Evolutionary conservation across 495 filamentous ascomycete species (phyloP), one percentile per base, ranked within the genome.

Genomic region (Cercophora samala): DNA sequence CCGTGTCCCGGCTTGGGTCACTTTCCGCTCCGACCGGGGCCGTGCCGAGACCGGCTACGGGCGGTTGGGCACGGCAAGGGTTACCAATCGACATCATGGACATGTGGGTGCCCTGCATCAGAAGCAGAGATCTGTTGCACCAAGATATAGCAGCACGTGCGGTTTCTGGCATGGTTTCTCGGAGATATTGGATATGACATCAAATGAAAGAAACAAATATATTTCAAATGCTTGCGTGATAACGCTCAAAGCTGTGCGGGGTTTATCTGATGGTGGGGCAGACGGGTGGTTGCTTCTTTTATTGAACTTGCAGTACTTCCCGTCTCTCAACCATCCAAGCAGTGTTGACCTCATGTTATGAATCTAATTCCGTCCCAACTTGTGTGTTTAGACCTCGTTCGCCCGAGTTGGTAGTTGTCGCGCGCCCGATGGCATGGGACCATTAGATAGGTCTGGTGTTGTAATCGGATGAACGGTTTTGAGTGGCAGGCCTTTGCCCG

Each of bases 401-500:
- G 37, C 37, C 37, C 13, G 15, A 46, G 37, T 17, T 46, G 15
- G 37, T 46, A 32, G 37, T 46, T 17, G 15, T 46, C 37, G 37
- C 37, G 37, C 37, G 37, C 37, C 37, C 13, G 37, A 46, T 46
- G 37, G 37, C 37, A 46, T 46, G 37, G 37, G 29, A 32, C 13
- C 37, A 46, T 13, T 46, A 46, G 37, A 17, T 46, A 46, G 37
- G 37, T 46, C 37, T 46, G 37, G 13, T 46, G 37, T 46, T 46
- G 37, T 46, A 46, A 46, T 46, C 37, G 11, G 37, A 46, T 46
- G 37, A 46, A 46, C 37, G 37, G n/a, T 56, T 56, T 11, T 56
- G 53, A 56, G 53, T 56, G 53, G 53, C 53, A 56, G 53, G 53
- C 19, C 53, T 56, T 18, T 18, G 6, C 22, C 53, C n/a, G 53